Evolutionary conservation across 805 yeast species (phyloP), one percentile per base, ranked within the genome.

Genomic region (Candida incommunis): DNA sequence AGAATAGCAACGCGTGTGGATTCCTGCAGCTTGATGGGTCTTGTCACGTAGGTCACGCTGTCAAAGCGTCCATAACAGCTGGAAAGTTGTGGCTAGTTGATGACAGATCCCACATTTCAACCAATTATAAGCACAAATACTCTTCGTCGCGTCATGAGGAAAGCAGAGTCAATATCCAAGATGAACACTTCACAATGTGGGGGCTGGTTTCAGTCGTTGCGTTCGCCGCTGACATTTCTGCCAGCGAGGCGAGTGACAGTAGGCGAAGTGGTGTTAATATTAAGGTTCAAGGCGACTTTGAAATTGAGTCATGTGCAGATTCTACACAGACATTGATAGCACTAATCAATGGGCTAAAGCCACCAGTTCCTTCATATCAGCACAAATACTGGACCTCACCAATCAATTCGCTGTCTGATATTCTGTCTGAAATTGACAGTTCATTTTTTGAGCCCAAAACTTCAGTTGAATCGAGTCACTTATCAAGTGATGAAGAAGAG

Each of bases 281-380:
- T 2, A 35, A 34, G 3, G 58, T 42, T 56, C 55, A 31, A 31
- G 37, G 37, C 9, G 37, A 31, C 18, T 31, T 40, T 50, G 58
- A 47, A 2, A n/a, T 41, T 21, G 26, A 42, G 25, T 54, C 54
- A 45, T 87, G 96, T 64, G 90, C 95, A 1, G 97, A 88, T 57
- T 85, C 96, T 0, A 70, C 78, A 0, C 81, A 84, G 54, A 75
- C 90, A 11, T 60, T 88, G 37, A 49, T 76, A 2, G 94, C 82
- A 49, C 54, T 83, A 5, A 50, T 80, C 7, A 78, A 75, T 48
- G 95, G 86, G 54, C 65, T 88, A 53, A 83, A 82, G 52, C 75
- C 75, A 13, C 87, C 88, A 0, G 61, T 83, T 1, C 61, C 69
- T 4, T 77, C 69, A 0, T 78, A 77, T 48, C 75, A 75, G 2